Base-by-base conservation (phyloP, 1,139 yeast genomes). In the Geotrichum siamense region DNA sequence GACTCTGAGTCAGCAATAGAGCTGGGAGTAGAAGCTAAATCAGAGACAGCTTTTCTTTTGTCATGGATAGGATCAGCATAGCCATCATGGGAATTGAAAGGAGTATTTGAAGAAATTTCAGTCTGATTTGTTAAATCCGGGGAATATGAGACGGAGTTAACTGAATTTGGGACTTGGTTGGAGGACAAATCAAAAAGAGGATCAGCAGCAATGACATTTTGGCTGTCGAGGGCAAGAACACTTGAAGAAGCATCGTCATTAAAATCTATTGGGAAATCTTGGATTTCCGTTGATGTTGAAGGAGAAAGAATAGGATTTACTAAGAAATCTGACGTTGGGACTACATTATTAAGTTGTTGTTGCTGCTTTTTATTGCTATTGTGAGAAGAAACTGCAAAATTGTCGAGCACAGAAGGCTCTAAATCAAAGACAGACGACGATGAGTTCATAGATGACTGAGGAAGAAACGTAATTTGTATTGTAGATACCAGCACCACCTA, bases 1-100 rank as follows among this genome's bases (percentile, higher is more conserved):
- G 8, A 8, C 8, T 28, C 32, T 8, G 32, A 28, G 32, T 12
- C 6, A 28, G 32, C 15, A n/a, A n/a, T n/a, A n/a, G n/a, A n/a
- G n/a, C n/a, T n/a, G 13, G 32, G 32, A 15, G 32, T 28, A 6
- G 32, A 15, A 9, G 21, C 31, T 8, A 3, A 12, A 12, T 26
- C 15, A 4, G 33, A 15, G 10, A 40, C 36, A 4, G 45, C 48
- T 25, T 44, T 48, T 35, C 48, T 26, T 30, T 48, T 48, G 26
- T 44, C 42, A 12, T 30, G 28, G 5, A 38, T 16, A 23, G 40
- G 2, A n/a, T 13, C 15, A 22, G 20, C 9, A 27, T 29, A 10
- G 12, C 22, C 29, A 29, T n/a, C 20, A 19, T 25, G 10, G 8
- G 23, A 6, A 19, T 13, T 13, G 34, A 10, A 17, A 12, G 23